phyloP scores from a whole-genome alignment of 2,329 filamentous ascomycete genomes.

The Aureobasidium leucospermi region DNA sequence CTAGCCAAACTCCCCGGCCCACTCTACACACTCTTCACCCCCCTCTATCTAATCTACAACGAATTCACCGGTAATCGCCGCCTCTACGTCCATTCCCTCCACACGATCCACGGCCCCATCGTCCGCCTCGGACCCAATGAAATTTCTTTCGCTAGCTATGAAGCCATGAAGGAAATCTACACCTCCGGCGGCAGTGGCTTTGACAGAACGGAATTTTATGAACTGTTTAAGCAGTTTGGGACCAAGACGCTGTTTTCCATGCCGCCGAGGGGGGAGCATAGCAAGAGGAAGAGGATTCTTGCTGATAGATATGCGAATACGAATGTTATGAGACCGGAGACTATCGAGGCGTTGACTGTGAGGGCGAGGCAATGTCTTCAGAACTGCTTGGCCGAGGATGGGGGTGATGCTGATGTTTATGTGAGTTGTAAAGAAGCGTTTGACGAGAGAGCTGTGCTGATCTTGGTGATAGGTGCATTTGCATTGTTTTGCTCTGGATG shows the following conservation, averaged over 20 bases:
- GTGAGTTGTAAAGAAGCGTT: background rate
- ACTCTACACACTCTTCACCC: slow-evolving; percentile 20
- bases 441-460: background rate
- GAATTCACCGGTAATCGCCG: slow-evolving; percentile 31
- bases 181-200: slow-evolving; percentile 21
- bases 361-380: slow-evolving; percentile 12
- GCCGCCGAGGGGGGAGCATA: slow-evolving; percentile 8
- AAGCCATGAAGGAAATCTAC: slow-evolving; percentile 26
- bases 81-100: slow-evolving; percentile 32
- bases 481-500: slow-evolving; percentile 17
- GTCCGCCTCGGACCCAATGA: slow-evolving; percentile 26
- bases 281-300: slow-evolving; percentile 13
- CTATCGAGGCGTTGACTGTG: background rate
- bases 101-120: slow-evolving; percentile 25
- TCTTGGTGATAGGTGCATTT: slow-evolving; percentile 6
- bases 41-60: slow-evolving; percentile 28
- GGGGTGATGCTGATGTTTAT: slow-evolving; percentile 15
- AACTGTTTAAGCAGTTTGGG: slow-evolving; percentile 16
- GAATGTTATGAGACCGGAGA: slow-evolving; percentile 15
- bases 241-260: slow-evolving; percentile 16
- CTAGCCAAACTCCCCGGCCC: slow-evolving; percentile 25
- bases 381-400: slow-evolving; percentile 10
- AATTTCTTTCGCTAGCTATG: slow-evolving; percentile 22
- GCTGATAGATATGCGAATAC: slow-evolving; percentile 17
- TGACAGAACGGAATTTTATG: slow-evolving; percentile 22